A percentile compares a stretch with the other conserved stretches of the same genome.
Evolutionary conservation across 1,139 yeast genomes (phyloP).

Genomic region (Hemisphaericaspora xylofermentans): DNA sequence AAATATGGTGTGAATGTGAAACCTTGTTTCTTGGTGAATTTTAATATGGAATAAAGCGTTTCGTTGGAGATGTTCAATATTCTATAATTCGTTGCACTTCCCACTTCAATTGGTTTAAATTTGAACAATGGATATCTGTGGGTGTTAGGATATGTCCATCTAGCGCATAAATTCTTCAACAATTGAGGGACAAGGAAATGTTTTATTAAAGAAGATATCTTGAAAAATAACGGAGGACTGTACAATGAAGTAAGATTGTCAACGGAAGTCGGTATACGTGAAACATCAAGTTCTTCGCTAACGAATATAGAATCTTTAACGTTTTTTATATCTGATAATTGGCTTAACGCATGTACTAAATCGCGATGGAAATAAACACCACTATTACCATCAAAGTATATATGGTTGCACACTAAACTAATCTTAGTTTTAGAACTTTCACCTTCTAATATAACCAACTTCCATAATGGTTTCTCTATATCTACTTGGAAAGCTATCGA

Average conservation of each 20-base stretch:
- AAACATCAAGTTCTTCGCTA: constrained; percentile 6
- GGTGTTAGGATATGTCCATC: constrained; percentile 14
- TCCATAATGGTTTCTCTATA: constrained; percentile 30
- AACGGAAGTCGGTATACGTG: constrained; percentile 5
- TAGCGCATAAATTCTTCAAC: constrained; percentile 6
- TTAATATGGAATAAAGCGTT: constrained; percentile 12
- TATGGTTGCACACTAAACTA: constrained; percentile 33
- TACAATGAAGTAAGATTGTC: constrained; percentile 11
- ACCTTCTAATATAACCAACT: constrained; percentile 20
- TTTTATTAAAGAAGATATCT: constrained; percentile 4
- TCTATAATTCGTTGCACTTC: constrained; percentile 15
- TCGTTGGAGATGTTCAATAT: constrained; percentile 15
- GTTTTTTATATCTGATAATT: constrained; percentile 4
- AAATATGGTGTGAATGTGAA: constrained; percentile 29
- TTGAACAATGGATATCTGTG: constrained; percentile 18
- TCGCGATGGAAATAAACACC: constrained; percentile 32
- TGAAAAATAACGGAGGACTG: constrained; percentile 12
- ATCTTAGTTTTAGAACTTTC: constrained; percentile 20
- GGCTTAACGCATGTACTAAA: constrained; percentile 16
- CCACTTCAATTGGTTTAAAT: constrained; percentile 12
- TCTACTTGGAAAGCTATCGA: constrained; percentile 17
- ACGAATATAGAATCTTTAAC: constrained; percentile 4
- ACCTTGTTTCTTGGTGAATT: constrained; percentile 16
- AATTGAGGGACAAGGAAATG: constrained; percentile 11
- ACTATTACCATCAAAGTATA: constrained; percentile 36